Base-by-base conservation (phyloP, 2,329 filamentous ascomycete genomes). In the Phialophora tarda region DNA sequence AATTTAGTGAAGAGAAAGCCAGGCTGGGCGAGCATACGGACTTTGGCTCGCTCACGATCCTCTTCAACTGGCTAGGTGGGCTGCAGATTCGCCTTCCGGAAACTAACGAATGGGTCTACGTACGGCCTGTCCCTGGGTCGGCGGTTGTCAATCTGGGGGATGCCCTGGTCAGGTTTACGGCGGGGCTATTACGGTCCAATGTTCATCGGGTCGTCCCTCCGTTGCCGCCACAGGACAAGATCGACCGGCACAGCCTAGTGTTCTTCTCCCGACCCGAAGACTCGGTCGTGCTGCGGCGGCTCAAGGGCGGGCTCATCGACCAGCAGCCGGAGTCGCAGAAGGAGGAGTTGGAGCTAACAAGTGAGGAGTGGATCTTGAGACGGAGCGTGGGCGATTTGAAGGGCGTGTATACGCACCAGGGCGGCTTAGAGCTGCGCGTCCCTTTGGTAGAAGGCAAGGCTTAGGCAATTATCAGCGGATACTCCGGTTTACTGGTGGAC, bases 121-220 rank as follows among this genome's bases (percentile, higher is more conserved):
- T 87, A 0, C 77, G 78, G 14, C 84, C 85, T 0, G 66, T 85
- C 0, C 78, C 80, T 0, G 80, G 81, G 0, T 81, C 82, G 64
- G 81, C 76, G 0, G 78, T 82, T 30, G 73, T 82, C 53, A 82
- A 81, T 61, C 72, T 82, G 0, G 80, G 80, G 1, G 80, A 82
- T 69, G 77, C 78, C 5, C 76, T 81, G 75, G 78, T 80, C 14
- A 80, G 80, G 64, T 81, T 81, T 63, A 80, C 78, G 3, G 78
- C 78, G 48, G 80, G 80, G 0, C 59, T 79, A 14, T 66, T 82
- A 47, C 72, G 78, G 3, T 77, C 75, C 0, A 80, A 79, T 68
- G 77, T 81, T 7, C 84, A 86, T 73, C 78, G 84, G 2, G 83
- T 86, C 24, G 80, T 82, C 10, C 76, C 77, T 30, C 80, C 84